Conservation (phyloP, 164 flowering plant genomes). For the Kalanchoe fedtschenkoi region DNA sequence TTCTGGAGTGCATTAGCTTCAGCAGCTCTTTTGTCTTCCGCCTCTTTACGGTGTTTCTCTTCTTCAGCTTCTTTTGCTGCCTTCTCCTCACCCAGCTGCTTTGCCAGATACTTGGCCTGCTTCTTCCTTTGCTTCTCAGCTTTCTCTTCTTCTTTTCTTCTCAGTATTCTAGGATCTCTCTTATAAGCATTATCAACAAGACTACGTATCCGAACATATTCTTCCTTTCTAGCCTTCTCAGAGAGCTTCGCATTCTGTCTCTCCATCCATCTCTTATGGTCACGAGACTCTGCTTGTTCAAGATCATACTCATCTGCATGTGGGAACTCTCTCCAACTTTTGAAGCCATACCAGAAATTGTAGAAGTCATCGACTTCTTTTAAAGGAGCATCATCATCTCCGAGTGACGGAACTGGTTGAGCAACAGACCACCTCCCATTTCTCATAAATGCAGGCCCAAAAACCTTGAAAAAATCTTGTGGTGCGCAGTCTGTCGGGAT, state of each 20-base stretch:
- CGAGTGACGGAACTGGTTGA: slow-evolving; percentile 60
- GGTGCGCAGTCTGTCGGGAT: slow-evolving; percentile 77
- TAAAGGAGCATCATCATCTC: slow-evolving; percentile 53
- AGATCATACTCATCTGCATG: slow-evolving; percentile 86
- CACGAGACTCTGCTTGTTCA: slow-evolving; percentile 95
- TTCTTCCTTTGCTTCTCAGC: slow-evolving; percentile 77
- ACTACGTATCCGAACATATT: slow-evolving; percentile 54
- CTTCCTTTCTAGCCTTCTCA: slow-evolving; percentile 90
- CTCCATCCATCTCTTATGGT: slow-evolving; percentile 96
- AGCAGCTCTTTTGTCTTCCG: slow-evolving; percentile 62
- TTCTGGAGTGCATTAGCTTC: slow-evolving; percentile 59
- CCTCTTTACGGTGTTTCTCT: slow-evolving; percentile 58
- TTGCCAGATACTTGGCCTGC: slow-evolving; percentile 63
- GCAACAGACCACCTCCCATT: slow-evolving; percentile 85
- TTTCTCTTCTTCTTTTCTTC: slow-evolving; percentile 65
- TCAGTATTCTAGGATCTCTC: slow-evolving; percentile 70
- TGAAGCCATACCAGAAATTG: slow-evolving; percentile 75
- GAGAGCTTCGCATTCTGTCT: slow-evolving; percentile 84
- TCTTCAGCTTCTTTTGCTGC: slow-evolving; percentile 72
- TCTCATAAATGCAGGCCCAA: slow-evolving; percentile 86
- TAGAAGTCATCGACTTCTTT: slow-evolving; percentile 72
- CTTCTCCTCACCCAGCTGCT: slow-evolving; percentile 77
- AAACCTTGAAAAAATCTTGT: slow-evolving; percentile 82
- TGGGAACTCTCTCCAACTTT: slow-evolving; percentile 95
- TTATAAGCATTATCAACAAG: slow-evolving; percentile 89